A percentile compares a stretch with the other conserved stretches of the same genome.
Conservation (phyloP, 116 monocot genomes). For the Zostera marina region DNA sequence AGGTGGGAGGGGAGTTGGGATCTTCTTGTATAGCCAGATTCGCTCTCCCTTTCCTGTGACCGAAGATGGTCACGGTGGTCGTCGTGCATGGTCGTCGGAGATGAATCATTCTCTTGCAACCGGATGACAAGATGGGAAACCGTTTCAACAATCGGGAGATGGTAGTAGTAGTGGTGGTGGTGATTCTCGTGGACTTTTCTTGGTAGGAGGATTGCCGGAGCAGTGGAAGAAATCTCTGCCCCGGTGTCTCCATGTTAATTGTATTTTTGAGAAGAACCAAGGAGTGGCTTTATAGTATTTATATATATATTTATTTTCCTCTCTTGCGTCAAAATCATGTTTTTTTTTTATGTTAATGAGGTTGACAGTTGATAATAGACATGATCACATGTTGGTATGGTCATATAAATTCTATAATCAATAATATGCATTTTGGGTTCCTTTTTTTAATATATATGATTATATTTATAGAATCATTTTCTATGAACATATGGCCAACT, state of each 20-base stretch:
- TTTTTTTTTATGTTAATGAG: too few relatives aligned
- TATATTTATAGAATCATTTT: too few relatives aligned
- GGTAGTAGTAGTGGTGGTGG: not conserved
- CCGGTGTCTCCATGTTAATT: not conserved
- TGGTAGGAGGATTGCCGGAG: not conserved
- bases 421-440: too few relatives aligned
- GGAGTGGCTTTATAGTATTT: too few relatives aligned
- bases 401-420: too few relatives aligned
- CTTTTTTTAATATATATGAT: too few relatives aligned
- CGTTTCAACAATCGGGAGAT: not conserved
- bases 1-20: conserved; percentile 33
- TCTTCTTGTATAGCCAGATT: conserved; percentile 77
- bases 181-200: not conserved
- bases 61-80: conserved; percentile 40
- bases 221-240: not conserved
- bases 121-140: not conserved
- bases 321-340: too few relatives aligned
- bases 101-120: not conserved
- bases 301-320: too few relatives aligned
- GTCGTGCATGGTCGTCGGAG: not conserved
- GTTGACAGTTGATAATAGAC: too few relatives aligned
- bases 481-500: too few relatives aligned
- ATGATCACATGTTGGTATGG: too few relatives aligned
- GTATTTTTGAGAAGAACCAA: too few relatives aligned
- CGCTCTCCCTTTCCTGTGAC: conserved; percentile 28